Evolutionary conservation across 352 stramenopile genomes (phyloP), one percentile per base, ranked within the genome.

Genomic region (Phytophthora ohioensis): DNA sequence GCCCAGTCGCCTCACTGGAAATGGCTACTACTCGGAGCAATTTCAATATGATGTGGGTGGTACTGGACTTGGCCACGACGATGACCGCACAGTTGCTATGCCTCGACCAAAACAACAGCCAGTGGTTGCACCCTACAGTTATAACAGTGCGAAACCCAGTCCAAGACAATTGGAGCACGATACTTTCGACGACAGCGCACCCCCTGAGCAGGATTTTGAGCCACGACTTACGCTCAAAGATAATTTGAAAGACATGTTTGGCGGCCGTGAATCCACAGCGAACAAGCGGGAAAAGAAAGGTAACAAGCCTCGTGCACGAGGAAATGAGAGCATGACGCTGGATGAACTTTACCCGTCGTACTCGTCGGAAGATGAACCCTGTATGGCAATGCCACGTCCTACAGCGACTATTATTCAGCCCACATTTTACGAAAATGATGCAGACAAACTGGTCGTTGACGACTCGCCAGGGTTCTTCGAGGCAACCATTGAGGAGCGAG

Each of bases 401-500:
- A 67, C 30, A 15, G 4, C 27, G 11, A 69, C 62, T 17, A 36
- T 63, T 13, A n/a, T 31, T 31, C 57, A 58, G 15, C 64, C 67
- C 12, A 81, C 71, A 12, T 79, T 83, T 41, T 90, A 90, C 56
- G 78, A 82, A 8, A 61, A 81, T 35, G 63, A 90, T 46, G 82
- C 57, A 5, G 82, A 91, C 31, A 74, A 87, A 15, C 34, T 85
- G 3, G 80, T 93, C 2, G 74, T 90, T 49, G 84, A 93, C 36
- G 76, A 92, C 38, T 75, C 74, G 0, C 81, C 84, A 27, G 80
- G 82, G 3, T 92, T 84, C 46, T 91, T 91, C 56, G 84, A 91
- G 35, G 66, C 67, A 36, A 73, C 64, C 2, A 58, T 62, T 35
- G 65, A 48, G 0, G 58, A 77, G 58, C 69, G 61, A 54, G 41